Evolutionary conservation across 768 basidiomycete genomes (phyloP), one percentile per base, ranked within the genome.

Genomic region (Termitomyces sp.): DNA sequence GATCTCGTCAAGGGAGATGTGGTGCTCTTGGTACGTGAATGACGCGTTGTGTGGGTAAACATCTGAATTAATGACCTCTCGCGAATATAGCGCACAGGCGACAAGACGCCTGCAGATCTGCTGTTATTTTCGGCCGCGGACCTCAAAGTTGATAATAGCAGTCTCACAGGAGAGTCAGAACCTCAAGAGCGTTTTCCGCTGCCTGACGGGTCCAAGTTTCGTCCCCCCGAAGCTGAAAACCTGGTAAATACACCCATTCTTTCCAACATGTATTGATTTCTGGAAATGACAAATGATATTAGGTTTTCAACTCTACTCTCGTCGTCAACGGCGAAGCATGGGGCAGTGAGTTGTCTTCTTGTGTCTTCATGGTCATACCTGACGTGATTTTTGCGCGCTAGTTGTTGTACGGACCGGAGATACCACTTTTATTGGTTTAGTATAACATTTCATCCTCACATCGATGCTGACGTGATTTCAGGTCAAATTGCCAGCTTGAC

Each of bases 251-350:
- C 51, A 20, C 40, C 26, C 39, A 42, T 7, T 13, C 33, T 52
- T 18, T 16, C 46, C 8, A 18, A 12, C 3, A 14, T 30, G n/a
- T 12, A 30, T 20, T 9, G 18, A 51, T 53, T 10, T 34, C 26
- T 27, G 30, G 27, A 51, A 61, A 26, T 46, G 33, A 45, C 37
- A 34, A n/a, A 55, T 49, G 32, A 26, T 48, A 52, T 33, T 2
- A 87, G 85, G 78, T 81, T n/a, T 88, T 87, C 71, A 87, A 87
- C 63, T 87, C 85, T 5, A 87, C 86, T 4, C 73, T 87, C 12
- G 71, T 87, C 12, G 83, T 88, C 57, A 87, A 86, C 63, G 86
- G 87, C n/a, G 86, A 88, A 75, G 87, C 73, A 57, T 87, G 83
- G 81, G 86, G 86, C 57, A 68, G 85, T 85, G 64, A 66, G 82